Conservation (phyloP, 495 filamentous ascomycete genomes). For the Cladorrhinum samala region DNA sequence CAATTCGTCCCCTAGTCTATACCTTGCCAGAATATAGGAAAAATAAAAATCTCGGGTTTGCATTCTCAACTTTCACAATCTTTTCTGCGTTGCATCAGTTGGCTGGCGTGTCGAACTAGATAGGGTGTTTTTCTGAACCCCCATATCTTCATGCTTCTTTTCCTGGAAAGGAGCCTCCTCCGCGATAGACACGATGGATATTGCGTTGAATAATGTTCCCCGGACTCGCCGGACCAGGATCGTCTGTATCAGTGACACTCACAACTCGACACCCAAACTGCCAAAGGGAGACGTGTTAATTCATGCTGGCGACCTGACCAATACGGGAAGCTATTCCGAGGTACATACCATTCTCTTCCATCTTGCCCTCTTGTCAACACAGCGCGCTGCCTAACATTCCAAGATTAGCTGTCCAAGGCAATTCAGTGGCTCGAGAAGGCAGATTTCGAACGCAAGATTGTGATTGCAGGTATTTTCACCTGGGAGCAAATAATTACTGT, state of each 20-base stretch:
- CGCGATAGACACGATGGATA: no score
- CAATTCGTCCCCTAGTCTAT: no score
- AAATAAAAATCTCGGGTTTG: no score
- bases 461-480: constrained; percentile 69
- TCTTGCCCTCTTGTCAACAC: not conserved
- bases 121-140: no score
- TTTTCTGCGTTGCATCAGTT: no score
- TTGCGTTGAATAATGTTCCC: constrained; percentile 2
- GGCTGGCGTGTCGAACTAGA: no score
- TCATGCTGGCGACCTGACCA: constrained; percentile 84
- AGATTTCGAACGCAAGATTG: constrained; percentile 75
- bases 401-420: constrained; percentile 32
- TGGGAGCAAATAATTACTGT: no score
- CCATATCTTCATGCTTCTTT: no score
- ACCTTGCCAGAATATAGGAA: no score
- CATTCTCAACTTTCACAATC: no score
- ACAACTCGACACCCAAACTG: constrained; percentile 59
- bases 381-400: not conserved
- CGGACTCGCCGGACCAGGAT: constrained; percentile 35
- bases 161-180: no score
- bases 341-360: constrained; percentile 10
- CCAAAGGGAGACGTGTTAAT: constrained; percentile 85
- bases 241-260: constrained; percentile 85
- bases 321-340: constrained; percentile 59
- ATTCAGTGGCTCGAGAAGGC: constrained; percentile 75